phyloP scores from a whole-genome alignment of 2,329 filamentous ascomycete species.

The Cercospora sesami region DNA sequence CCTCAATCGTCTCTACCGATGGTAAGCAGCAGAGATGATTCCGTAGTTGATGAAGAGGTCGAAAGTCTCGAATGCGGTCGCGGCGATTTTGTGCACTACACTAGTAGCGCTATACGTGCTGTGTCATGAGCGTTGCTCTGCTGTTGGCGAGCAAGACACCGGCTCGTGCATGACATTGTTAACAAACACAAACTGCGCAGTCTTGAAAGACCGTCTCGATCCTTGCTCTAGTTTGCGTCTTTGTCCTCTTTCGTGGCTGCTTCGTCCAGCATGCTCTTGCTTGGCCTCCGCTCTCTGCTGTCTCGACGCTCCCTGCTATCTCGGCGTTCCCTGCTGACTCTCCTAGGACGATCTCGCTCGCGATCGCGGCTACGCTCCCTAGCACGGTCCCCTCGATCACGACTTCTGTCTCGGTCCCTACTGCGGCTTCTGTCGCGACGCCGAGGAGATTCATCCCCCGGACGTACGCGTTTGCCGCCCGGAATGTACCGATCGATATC shows the following conservation, averaged over 20 bases:
- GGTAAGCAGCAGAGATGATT: neutral
- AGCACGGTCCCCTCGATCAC: slow-evolving; percentile 35
- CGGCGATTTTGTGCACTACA: neutral
- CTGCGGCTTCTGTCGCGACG: slow-evolving; percentile 18
- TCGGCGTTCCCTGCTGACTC: slow-evolving; percentile 6
- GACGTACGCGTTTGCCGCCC: slow-evolving; percentile 27
- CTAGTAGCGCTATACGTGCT: neutral
- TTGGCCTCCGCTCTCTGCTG: slow-evolving; percentile 10
- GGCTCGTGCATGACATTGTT: neutral
- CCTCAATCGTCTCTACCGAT: neutral
- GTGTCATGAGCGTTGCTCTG: neutral
- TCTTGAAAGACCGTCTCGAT: neutral
- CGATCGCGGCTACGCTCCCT: slow-evolving; percentile 13
- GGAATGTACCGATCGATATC: slow-evolving; percentile 39
- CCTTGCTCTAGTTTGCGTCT: neutral
- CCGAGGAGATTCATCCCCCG: slow-evolving; percentile 15
- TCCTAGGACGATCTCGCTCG: slow-evolving; percentile 7
- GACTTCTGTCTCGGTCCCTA: slow-evolving; percentile 23
- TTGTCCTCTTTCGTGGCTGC: neutral
- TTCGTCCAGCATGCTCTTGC: slow-evolving; percentile 1
- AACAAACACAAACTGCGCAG: neutral
- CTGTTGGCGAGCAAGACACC: neutral
- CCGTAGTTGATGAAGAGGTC: neutral
- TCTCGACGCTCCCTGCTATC: slow-evolving; percentile 2
- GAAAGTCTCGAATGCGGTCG: neutral